Conservation (phyloP, 2,329 filamentous ascomycete species). For the Fusarium sp. region DNA sequence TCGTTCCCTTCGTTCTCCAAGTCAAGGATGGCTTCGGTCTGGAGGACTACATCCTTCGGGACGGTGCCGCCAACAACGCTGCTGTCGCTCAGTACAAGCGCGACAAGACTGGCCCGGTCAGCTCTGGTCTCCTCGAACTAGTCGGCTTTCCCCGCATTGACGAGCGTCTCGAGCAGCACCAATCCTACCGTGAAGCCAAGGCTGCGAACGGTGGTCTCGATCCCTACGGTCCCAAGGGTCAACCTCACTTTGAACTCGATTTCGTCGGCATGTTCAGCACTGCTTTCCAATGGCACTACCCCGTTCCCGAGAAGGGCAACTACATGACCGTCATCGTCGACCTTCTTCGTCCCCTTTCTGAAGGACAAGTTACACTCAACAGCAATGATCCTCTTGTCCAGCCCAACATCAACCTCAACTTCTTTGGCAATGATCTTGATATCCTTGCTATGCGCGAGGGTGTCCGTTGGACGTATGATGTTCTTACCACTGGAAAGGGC, state of each 20-base stretch:
- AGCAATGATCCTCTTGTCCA: slow-evolving; percentile 65
- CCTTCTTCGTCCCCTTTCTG: slow-evolving; percentile 53
- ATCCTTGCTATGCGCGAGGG: slow-evolving; percentile 68
- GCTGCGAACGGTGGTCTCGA: slow-evolving; percentile 56
- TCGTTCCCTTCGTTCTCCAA: slow-evolving; percentile 50
- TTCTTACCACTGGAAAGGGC: slow-evolving; percentile 65
- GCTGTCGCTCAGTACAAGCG: slow-evolving; percentile 39
- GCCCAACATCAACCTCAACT: slow-evolving; percentile 69
- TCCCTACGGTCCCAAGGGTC: slow-evolving; percentile 64
- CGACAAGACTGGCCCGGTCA: slow-evolving; percentile 50
- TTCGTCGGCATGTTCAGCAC: slow-evolving; percentile 67
- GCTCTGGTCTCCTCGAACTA: slow-evolving; percentile 57
- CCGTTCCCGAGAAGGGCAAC: slow-evolving; percentile 52
- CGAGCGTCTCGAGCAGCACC: slow-evolving; percentile 57
- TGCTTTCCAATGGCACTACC: slow-evolving; percentile 60
- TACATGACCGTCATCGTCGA: slow-evolving; percentile 67
- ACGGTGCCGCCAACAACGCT: slow-evolving; percentile 20
- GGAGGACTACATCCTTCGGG: slow-evolving; percentile 53
- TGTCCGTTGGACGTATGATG: slow-evolving; percentile 63
- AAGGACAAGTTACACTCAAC: slow-evolving; percentile 64
- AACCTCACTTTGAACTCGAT: slow-evolving; percentile 70
- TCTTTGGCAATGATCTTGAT: slow-evolving; percentile 64
- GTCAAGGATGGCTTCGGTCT: slow-evolving; percentile 53
- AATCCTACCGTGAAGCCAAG: slow-evolving; percentile 56
- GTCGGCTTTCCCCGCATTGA: slow-evolving; percentile 68